Base-by-base conservation (phyloP, 2,329 filamentous ascomycete species). In the Xylaria sp. region DNA sequence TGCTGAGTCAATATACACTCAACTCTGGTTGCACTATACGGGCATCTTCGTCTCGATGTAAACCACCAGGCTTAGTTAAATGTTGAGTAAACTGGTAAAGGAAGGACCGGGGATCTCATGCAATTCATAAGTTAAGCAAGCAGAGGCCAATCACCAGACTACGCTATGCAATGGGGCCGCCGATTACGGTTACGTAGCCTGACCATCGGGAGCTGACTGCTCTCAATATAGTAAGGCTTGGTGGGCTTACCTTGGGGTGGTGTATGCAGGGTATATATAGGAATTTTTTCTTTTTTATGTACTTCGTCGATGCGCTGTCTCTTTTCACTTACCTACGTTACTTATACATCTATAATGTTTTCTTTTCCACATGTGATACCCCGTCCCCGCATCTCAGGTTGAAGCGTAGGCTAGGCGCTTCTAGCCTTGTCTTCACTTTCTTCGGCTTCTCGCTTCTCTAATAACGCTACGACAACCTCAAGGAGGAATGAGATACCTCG, bases 401-500 rank as follows among this genome's bases (percentile, higher is more conserved):
- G 41, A 57, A 57, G 51, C 23, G 34, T 62, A 56, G 25, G 32
- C 32, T 56, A 1, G 32, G 51, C 34, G 64, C 51, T 57, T 41
- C 50, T 25, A 3, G 56, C 25, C 48, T 50, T 56, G 32, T 12
- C 48, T 32, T 34, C 20, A 18, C 28, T 55, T 20, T 41, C 12
- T 23, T 55, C 5, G 23, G 37, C 20, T 58, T 25, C 10, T 1
- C 34, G 25, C 13, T 28, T 32, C 46, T 60, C 13, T 23, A 28
- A 13, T 25, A 15, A 13, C n/a, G 32, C 18, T 25, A 52, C 54
- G 9, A 32, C 28, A 32, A 20, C 52, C 23, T 55, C n/a, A 15
- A 50, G 37, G 52, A 28, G 46, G 28, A 20, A 69, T 69, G 66
- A 61, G 63, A 41, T 63, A 41, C 37, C 46, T 54, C 52, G 20